Evolutionary conservation across 2,329 filamentous ascomycete genomes (phyloP).

Genomic region (Lasiodiplodia gonubiensis): DNA sequence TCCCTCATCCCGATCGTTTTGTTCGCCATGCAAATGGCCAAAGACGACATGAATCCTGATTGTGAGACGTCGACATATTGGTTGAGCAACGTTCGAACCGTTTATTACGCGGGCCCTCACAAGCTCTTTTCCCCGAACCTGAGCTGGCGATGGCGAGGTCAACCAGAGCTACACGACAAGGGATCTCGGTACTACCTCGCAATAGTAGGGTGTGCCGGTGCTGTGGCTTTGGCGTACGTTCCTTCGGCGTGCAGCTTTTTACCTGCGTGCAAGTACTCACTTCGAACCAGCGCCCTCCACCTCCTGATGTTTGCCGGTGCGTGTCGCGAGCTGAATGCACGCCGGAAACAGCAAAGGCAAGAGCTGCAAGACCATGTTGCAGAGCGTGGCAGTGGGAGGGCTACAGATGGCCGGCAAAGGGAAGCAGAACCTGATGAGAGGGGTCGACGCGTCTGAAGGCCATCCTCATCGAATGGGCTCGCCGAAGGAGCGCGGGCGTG

Average conservation of each 20-base stretch:
- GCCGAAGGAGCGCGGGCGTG: background rate
- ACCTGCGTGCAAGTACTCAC: background rate
- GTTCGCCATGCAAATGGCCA: background rate
- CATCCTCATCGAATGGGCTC: background rate
- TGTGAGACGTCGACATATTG: background rate
- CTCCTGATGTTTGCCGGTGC: background rate
- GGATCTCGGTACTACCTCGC: background rate
- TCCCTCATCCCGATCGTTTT: background rate
- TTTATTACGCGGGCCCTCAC: background rate
- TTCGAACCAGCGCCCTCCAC: background rate
- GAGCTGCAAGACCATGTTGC: background rate
- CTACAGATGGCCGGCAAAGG: background rate
- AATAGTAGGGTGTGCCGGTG: background rate
- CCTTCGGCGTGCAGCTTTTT: no score
- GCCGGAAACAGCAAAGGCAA: background rate
- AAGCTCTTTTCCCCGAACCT: background rate
- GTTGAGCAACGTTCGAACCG: conserved; percentile 1
- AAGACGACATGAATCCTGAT: background rate
- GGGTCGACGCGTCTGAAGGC: background rate
- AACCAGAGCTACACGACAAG: background rate
- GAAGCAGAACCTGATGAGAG: background rate
- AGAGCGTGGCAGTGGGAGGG: background rate
- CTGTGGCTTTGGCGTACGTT: background rate
- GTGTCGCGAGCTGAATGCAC: background rate
- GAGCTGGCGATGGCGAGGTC: background rate